Percentiles rank a stretch among this genome's conserved stretches.
phyloP scores from a whole-genome alignment of 2,329 filamentous ascomycete species.

The Colletotrichum paranaense region DNA sequence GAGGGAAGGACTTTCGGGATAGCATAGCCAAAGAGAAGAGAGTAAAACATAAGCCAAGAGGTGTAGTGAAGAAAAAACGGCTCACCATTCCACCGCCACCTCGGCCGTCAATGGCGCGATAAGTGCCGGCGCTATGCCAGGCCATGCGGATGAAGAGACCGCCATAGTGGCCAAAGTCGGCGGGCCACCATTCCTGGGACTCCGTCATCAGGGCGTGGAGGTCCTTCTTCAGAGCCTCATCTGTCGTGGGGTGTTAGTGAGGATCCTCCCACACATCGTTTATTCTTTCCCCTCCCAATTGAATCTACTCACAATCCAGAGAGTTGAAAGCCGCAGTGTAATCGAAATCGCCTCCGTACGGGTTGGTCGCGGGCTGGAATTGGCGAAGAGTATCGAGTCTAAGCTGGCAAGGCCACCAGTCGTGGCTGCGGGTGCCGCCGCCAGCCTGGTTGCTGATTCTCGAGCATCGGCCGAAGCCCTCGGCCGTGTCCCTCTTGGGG shows the following conservation, averaged over 20 bases:
- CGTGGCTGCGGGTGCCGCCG: constrained; percentile 73
- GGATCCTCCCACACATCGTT: no score
- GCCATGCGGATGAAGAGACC: constrained; percentile 84
- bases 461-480: constrained; percentile 21
- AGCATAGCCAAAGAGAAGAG: not conserved
- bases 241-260: constrained; percentile 1
- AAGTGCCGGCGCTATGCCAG: constrained; percentile 84
- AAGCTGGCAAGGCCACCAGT: constrained; percentile 81
- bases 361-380: constrained; percentile 72
- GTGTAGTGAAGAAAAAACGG: not conserved
- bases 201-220: constrained; percentile 78
- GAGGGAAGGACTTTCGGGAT: not conserved
- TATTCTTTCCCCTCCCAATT: no score
- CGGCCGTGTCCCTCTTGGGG: constrained; percentile 18
- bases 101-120: constrained; percentile 79
- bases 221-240: constrained; percentile 79
- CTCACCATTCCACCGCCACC: constrained; percentile 73
- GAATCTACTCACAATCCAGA: constrained; percentile 63
- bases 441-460: constrained; percentile 58
- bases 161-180: constrained; percentile 84
- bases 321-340: constrained; percentile 79
- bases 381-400: constrained; percentile 80
- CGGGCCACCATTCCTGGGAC: constrained; percentile 85
- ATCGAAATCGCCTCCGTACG: constrained; percentile 74
- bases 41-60: not conserved